Percentiles rank a stretch among this genome's conserved stretches.
Evolutionary conservation across 1,139 yeast species (phyloP).

Genomic region (Entelexis sorbosivorans): DNA sequence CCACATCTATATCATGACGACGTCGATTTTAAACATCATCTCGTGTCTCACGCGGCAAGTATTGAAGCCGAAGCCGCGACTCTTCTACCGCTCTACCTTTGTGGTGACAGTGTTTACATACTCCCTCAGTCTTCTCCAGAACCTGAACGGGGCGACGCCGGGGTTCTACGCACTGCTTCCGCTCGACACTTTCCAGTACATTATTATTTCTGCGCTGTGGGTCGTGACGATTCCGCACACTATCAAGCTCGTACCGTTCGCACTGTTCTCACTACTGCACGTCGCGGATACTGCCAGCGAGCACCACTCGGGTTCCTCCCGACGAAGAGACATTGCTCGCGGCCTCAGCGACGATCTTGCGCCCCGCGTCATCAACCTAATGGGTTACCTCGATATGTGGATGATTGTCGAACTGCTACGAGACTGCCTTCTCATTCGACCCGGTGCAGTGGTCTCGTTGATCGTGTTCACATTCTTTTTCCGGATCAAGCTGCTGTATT

Average conservation of each 20-base stretch:
- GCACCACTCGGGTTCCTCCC: slow-evolving; percentile 37
- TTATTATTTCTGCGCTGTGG: slow-evolving; percentile 45
- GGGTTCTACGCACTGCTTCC: slow-evolving; percentile 33
- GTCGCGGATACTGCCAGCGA: slow-evolving; percentile 23
- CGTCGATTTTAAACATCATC: slow-evolving; percentile 20
- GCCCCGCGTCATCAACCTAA: slow-evolving; percentile 43
- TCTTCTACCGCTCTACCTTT: slow-evolving; percentile 50
- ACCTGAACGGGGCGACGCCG: slow-evolving; percentile 29
- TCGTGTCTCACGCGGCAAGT: slow-evolving; percentile 23
- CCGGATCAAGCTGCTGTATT: slow-evolving; percentile 63
- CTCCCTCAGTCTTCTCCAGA: slow-evolving; percentile 57
- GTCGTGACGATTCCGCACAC: slow-evolving; percentile 41
- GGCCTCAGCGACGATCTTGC: slow-evolving; percentile 15
- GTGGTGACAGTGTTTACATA: slow-evolving; percentile 61
- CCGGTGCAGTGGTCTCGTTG: slow-evolving; percentile 55
- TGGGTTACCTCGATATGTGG: slow-evolving; percentile 55
- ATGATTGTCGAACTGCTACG: slow-evolving; percentile 39
- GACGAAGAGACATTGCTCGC: slow-evolving; percentile 36
- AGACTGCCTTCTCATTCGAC: slow-evolving; percentile 50
- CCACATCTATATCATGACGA: slow-evolving; percentile 22
- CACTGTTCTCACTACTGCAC: slow-evolving; percentile 57
- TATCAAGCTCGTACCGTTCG: slow-evolving; percentile 52
- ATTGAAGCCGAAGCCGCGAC: slow-evolving; percentile 26
- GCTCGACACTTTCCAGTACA: slow-evolving; percentile 60
- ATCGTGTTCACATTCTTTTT: slow-evolving; percentile 50